These are phyloP conservation scores for Ogataea hybrid DNA, from an alignment of 1,139 yeast genomes.

Conservation along the genomic window DNA sequence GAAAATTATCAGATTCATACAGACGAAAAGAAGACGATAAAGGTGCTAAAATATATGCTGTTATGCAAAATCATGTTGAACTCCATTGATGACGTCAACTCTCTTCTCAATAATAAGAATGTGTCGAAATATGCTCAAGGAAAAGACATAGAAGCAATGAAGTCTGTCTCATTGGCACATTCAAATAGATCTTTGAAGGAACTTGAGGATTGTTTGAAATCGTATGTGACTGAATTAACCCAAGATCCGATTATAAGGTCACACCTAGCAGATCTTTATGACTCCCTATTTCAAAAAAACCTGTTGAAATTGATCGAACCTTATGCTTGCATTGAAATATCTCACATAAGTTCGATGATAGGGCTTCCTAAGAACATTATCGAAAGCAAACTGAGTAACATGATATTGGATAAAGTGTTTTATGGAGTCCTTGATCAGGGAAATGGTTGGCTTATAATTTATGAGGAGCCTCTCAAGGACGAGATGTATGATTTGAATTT, in stretches of 20 bases:
- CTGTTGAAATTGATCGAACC: constrained; percentile 94
- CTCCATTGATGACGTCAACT: constrained; percentile 75
- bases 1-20: constrained; percentile 66
- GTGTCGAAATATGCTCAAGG: constrained; percentile 66
- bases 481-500: constrained; percentile 87
- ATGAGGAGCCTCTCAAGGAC: constrained; percentile 86
- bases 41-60: constrained; percentile 87
- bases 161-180: constrained; percentile 87
- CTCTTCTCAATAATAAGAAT: constrained; percentile 73
- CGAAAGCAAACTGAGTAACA: constrained; percentile 92
- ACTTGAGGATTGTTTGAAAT: constrained; percentile 74
- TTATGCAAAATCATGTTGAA: constrained; percentile 92
- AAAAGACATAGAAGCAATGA: constrained; percentile 82
- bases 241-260: constrained; percentile 87
- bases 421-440: constrained; percentile 98
- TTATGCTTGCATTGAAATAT: constrained; percentile 88
- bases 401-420: constrained; percentile 93
- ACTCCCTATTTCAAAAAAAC: constrained; percentile 89
- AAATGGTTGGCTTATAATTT: constrained; percentile 93
- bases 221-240: constrained; percentile 73
- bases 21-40: constrained; percentile 66
- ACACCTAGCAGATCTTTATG: constrained; percentile 91
- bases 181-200: constrained; percentile 87
- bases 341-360: constrained; percentile 82
- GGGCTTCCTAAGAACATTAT: constrained; percentile 88